A percentile compares a stretch with the other conserved stretches of the same genome.
phyloP scores from a whole-genome alignment of 768 basidiomycete genomes.

The Suillus tomentosus region DNA sequence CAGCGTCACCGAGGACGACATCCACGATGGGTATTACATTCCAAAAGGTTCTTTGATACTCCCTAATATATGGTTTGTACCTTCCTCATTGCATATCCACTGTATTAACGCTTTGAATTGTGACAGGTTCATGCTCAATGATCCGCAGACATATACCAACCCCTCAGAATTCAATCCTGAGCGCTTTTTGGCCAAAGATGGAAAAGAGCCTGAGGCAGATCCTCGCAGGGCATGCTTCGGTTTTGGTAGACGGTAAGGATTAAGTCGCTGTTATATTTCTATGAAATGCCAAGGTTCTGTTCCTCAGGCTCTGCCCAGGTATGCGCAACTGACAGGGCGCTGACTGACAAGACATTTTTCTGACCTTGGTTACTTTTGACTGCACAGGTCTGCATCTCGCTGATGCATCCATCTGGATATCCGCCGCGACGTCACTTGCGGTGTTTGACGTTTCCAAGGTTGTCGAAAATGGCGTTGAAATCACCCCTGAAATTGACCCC shows the following conservation, averaged over 20 bases:
- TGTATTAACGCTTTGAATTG: not conserved
- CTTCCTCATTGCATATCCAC: not conserved
- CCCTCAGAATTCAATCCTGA: slow-evolving; percentile 37
- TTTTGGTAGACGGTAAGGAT: slow-evolving; percentile 31
- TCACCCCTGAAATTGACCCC: slow-evolving; percentile 45
- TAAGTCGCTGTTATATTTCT: not conserved
- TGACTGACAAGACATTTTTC: not conserved
- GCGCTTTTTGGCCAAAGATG: slow-evolving; percentile 26
- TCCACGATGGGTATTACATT: slow-evolving; percentile 18
- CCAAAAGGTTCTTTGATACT: slow-evolving; percentile 28
- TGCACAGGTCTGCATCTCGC: slow-evolving; percentile 33
- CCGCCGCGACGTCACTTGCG: slow-evolving; percentile 42
- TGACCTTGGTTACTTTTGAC: not conserved
- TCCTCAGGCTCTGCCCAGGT: slow-evolving; percentile 24
- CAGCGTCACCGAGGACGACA: slow-evolving; percentile 22
- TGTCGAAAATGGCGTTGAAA: slow-evolving; percentile 41
- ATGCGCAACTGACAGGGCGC: not conserved
- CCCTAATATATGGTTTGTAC: slow-evolving; percentile 29
- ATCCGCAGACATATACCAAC: slow-evolving; percentile 41
- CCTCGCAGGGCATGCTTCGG: slow-evolving; percentile 25
- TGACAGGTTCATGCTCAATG: slow-evolving; percentile 54
- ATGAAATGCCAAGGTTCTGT: not conserved
- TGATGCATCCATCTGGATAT: slow-evolving; percentile 29
- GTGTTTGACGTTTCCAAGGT: slow-evolving; percentile 45
- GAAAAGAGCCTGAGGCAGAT: slow-evolving; percentile 21